Conservation (phyloP, 2,329 filamentous ascomycete genomes). For the Penicillium paneum region DNA sequence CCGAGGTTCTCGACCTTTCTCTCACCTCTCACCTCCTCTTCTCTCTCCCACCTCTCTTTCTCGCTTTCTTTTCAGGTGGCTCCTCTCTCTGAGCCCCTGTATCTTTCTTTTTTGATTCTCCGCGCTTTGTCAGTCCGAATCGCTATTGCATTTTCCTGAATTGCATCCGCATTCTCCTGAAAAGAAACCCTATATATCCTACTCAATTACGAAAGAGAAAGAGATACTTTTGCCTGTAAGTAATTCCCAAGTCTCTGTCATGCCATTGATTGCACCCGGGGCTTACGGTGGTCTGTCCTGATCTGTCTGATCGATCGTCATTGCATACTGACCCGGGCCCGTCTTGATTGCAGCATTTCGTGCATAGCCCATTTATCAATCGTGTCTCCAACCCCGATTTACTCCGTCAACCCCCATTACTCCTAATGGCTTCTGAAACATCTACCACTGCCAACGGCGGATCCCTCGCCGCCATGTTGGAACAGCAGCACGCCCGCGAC, state of each 20-base stretch:
- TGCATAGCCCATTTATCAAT: constrained; percentile 7
- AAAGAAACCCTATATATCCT: constrained; percentile 1
- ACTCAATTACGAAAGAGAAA: neutral
- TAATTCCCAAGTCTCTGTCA: neutral
- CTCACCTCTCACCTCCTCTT: constrained; percentile 19
- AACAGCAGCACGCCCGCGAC: constrained; percentile 52
- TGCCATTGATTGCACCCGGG: neutral
- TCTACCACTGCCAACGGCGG: constrained; percentile 34
- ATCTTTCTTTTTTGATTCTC: constrained; percentile 21
- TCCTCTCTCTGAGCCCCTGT: constrained; percentile 15
- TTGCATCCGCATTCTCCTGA: constrained; percentile 9
- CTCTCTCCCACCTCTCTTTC: constrained; percentile 9
- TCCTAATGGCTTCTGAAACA: constrained; percentile 36
- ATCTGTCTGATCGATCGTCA: neutral
- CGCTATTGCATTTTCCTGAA: constrained; percentile 5
- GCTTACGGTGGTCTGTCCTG: neutral
- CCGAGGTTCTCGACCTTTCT: constrained; percentile 22
- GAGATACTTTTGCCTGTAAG: constrained; percentile 8
- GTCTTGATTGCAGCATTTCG: constrained; percentile 18
- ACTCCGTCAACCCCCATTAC: neutral
- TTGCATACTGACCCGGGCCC: constrained; percentile 16
- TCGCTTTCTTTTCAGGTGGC: constrained; percentile 15
- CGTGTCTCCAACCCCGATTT: constrained; percentile 5
- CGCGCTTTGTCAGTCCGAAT: constrained; percentile 9
- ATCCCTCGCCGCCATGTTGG: constrained; percentile 53